A percentile compares a stretch with the other conserved stretches of the same genome.
phyloP scores from a whole-genome alignment of 2,329 filamentous ascomycete species.

The Penicillium polonicum region DNA sequence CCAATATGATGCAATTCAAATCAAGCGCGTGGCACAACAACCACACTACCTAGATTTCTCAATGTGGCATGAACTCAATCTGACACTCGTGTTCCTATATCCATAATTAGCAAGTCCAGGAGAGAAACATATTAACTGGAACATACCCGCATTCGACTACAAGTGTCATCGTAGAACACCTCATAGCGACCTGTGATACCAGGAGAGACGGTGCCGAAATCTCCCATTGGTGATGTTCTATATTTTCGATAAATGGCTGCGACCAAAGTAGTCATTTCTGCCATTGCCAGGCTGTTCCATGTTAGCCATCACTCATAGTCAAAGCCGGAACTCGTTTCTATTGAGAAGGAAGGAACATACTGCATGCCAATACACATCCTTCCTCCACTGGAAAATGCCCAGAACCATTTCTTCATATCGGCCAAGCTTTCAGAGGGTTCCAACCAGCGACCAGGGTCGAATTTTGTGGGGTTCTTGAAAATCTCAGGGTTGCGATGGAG shows the following conservation, averaged over 20 bases:
- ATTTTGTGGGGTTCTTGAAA: neutral
- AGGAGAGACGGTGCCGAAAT: neutral
- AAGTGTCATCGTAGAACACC: neutral
- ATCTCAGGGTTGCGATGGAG: neutral
- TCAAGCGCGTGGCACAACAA: neutral
- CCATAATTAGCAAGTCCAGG: neutral
- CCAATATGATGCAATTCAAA: neutral
- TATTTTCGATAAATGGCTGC: neutral
- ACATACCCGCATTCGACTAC: neutral
- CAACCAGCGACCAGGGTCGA: neutral
- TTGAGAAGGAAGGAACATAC: neutral
- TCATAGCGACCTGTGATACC: neutral
- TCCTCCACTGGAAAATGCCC: neutral
- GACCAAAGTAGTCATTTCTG: neutral
- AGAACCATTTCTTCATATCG: neutral
- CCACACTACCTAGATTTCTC: neutral
- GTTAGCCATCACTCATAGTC: neutral
- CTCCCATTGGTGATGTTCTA: neutral
- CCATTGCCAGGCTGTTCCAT: neutral
- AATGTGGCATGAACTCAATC: neutral
- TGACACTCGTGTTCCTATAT: neutral
- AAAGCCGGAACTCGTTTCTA: neutral
- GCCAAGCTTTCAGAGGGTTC: neutral
- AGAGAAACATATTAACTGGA: neutral
- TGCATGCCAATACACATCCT: neutral